These are phyloP conservation scores for Globisporangium spiculum DNA, from an alignment of 352 stramenopile genomes.

Conservation along the genomic window DNA sequence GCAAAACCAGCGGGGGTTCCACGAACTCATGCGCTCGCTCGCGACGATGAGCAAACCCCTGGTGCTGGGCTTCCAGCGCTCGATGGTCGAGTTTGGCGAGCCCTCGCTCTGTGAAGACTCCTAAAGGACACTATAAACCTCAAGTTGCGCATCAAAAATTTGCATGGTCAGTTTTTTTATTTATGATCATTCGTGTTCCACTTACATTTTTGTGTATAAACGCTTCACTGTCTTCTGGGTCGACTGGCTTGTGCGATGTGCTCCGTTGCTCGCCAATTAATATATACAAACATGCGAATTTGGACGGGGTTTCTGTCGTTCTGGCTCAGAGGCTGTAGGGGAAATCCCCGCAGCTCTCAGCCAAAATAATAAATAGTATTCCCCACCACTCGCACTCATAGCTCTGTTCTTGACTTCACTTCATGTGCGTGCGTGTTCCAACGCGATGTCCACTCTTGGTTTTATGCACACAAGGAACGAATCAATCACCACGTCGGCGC, in stretches of 20 bases:
- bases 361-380: not conserved
- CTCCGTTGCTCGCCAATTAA: not conserved
- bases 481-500: slow-evolving; percentile 34
- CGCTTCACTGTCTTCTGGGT: not conserved
- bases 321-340: not conserved
- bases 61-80: slow-evolving; percentile 38
- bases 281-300: not conserved
- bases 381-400: not conserved
- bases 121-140: not conserved
- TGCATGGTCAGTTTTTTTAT: not conserved
- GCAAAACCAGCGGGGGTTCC: slow-evolving; percentile 27
- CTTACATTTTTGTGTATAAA: not conserved
- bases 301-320: not conserved
- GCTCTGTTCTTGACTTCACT: not conserved
- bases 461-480: not conserved
- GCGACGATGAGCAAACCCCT: slow-evolving; percentile 30
- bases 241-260: not conserved
- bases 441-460: not conserved
- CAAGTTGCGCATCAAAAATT: not conserved
- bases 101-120: not conserved
- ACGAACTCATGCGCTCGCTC: slow-evolving; percentile 35
- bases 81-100: slow-evolving; percentile 27
- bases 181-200: not conserved
- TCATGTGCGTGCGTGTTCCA: not conserved
- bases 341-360: not conserved